Percentiles rank a stretch among this genome's conserved stretches.
These are phyloP conservation scores for Mrakia blollopis DNA, from an alignment of 768 basidiomycete genomes.

Conservation along the genomic window DNA sequence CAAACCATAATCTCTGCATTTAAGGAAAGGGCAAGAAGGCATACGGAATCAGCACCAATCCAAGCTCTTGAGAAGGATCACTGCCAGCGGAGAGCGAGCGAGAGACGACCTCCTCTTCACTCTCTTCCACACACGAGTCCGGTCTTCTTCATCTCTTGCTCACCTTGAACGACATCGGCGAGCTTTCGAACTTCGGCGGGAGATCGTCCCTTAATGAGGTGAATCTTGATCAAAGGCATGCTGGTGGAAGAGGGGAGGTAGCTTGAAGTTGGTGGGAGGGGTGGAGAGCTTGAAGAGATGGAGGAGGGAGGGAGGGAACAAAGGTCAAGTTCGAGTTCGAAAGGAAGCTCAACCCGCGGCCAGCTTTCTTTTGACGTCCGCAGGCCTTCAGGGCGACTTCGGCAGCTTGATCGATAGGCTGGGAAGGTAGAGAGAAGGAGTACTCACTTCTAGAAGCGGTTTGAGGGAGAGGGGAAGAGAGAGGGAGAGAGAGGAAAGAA, in stretches of 20 bases:
- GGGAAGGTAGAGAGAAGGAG: too few relatives aligned
- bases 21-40: too few relatives aligned
- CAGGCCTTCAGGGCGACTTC: too few relatives aligned
- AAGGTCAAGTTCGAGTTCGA: not conserved
- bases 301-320: not conserved
- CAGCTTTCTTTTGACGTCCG: not conserved
- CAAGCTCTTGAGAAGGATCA: not conserved
- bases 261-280: not conserved
- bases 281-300: not conserved
- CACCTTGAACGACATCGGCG: slow-evolving; percentile 28
- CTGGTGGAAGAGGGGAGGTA: not conserved
- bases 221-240: slow-evolving; percentile 31
- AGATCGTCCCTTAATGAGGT: slow-evolving; percentile 28
- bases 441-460: too few relatives aligned
- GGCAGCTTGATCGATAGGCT: too few relatives aligned
- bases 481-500: too few relatives aligned
- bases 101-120: not conserved
- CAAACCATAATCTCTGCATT: not conserved
- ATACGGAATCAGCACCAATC: too few relatives aligned
- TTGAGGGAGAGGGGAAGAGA: too few relatives aligned
- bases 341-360: not conserved
- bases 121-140: too few relatives aligned
- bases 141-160: too few relatives aligned
- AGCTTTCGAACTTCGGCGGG: slow-evolving; percentile 19
- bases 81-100: not conserved